Conservation (phyloP, 306 rosid species). For the Senna tora region DNA sequence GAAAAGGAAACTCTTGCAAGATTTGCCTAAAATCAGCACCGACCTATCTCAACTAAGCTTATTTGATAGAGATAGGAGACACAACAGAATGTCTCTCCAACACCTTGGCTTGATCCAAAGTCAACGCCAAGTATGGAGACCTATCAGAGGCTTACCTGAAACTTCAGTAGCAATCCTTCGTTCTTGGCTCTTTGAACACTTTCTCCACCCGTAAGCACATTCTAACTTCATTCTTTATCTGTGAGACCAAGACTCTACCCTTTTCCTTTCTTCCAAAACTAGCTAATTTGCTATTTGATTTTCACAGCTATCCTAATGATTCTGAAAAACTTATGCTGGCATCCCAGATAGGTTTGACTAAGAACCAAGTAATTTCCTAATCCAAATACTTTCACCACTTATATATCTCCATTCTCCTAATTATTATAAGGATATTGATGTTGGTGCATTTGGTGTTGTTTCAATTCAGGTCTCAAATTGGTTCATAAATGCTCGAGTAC, state of each 20-base stretch:
- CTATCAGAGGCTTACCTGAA: conserved; percentile 86
- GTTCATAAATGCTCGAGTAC: conserved; percentile 88
- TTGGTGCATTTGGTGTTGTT: conserved; percentile 26
- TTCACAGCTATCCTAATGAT: conserved; percentile 88
- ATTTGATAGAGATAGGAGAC: conserved; percentile 59
- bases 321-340: conserved; percentile 76
- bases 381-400: conserved; percentile 19
- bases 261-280: background rate
- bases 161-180: conserved; percentile 82
- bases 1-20: conserved; percentile 61
- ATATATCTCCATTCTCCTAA: background rate
- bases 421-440: conserved; percentile 10
- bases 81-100: conserved; percentile 59
- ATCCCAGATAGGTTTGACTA: conserved; percentile 79
- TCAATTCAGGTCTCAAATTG: conserved; percentile 83
- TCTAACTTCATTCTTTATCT: background rate
- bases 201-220: conserved; percentile 83
- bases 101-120: conserved; percentile 70
- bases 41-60: conserved; percentile 71
- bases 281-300: conserved; percentile 34
- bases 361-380: conserved; percentile 71
- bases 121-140: conserved; percentile 83
- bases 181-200: conserved; percentile 87
- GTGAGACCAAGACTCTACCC: background rate
- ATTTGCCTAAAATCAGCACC: conserved; percentile 58